Base-by-base conservation (phyloP, 2,329 filamentous ascomycete genomes). In the Phaeophleospora eucalypticola region DNA sequence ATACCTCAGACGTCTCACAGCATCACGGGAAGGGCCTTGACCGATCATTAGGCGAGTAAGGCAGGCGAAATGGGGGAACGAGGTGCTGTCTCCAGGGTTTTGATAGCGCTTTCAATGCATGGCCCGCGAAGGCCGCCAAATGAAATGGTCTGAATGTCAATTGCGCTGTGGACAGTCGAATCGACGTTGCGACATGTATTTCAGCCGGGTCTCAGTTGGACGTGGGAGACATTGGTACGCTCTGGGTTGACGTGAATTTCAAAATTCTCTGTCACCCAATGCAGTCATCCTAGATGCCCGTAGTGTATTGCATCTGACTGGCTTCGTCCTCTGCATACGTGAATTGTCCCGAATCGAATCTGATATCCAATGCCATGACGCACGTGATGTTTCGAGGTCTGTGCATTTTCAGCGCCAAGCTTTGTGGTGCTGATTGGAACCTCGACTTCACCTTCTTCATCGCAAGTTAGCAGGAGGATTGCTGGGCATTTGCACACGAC, bases 61-160 rank as follows among this genome's bases (percentile, higher is more conserved):
- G 49, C 49, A 45, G 53, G 55, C 55, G 53, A 56, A 56, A 49
- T 44, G 53, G 50, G 45, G 48, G 39, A 53, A 52, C 51, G 53
- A 52, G 45, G 48, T 48, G 49, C 50, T 52, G 47, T 51, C 45
- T 56, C 53, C 45, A 52, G 43, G 49, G 46, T 56, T 54, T 58
- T 54, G 53, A 53, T 58, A 58, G 55, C 55, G 51, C 46, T 52
- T 51, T 45, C 46, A 55, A 52, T 52, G 55, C 53, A 54, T 58
- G 43, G 50, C 49, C 43, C n/a, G 35, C 41, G 27, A 10, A 19
- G 27, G 40, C 10, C 18, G 24, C 12, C 24, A 29, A 6, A 29
- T 29, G 24, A 29, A 29, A 12, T 12, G 6, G 6, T 29, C 24
- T 12, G 7, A 6, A 29, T 29, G 24, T 6, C 24, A 29, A 29